Percentiles rank a stretch among this genome's conserved stretches.
phyloP scores from a whole-genome alignment of 441 rosid genomes.

The Pelargonium myrrhifolium region DNA sequence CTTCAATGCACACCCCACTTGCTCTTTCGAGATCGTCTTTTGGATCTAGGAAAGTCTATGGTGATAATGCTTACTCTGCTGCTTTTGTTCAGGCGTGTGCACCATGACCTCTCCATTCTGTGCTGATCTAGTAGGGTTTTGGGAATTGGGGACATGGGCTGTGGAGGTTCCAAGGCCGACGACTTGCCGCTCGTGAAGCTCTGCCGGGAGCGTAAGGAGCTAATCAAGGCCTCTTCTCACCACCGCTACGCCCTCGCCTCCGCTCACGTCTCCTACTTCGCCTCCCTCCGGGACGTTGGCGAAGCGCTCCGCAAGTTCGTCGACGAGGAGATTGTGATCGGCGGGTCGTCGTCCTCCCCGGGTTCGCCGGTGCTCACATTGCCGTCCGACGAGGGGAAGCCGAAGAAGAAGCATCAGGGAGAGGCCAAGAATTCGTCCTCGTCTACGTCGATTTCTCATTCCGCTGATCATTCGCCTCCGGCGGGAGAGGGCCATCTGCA shows the following conservation, averaged over 20 bases:
- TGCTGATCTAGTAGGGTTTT: neutral
- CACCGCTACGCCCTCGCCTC: conserved; percentile 71
- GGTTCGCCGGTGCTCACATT: conserved; percentile 74
- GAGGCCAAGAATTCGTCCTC: conserved; percentile 39
- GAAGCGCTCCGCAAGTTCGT: conserved; percentile 69
- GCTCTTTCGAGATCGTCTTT: neutral
- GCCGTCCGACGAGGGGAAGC: conserved; percentile 63
- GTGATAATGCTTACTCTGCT: neutral
- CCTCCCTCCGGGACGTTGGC: conserved; percentile 61
- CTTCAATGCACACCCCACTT: neutral
- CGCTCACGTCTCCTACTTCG: conserved; percentile 65
- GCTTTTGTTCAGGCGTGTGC: neutral
- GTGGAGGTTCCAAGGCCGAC: conserved; percentile 85
- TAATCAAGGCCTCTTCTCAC: conserved; percentile 53
- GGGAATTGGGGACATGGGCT: conserved; percentile 52
- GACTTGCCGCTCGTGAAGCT: conserved; percentile 60
- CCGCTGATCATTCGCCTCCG: conserved; percentile 22
- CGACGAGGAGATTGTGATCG: conserved; percentile 60
- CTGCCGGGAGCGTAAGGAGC: conserved; percentile 65
- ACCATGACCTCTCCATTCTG: neutral
- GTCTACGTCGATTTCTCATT: conserved; percentile 60
- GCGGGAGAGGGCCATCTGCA: conserved; percentile 47
- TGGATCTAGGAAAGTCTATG: neutral
- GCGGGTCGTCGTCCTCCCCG: conserved; percentile 31
- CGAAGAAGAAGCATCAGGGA: conserved; percentile 19